Percentiles rank a stretch among this genome's conserved stretches.
Evolutionary conservation across 2,329 filamentous ascomycete genomes (phyloP).

Genomic region (Pyricularia sp.): DNA sequence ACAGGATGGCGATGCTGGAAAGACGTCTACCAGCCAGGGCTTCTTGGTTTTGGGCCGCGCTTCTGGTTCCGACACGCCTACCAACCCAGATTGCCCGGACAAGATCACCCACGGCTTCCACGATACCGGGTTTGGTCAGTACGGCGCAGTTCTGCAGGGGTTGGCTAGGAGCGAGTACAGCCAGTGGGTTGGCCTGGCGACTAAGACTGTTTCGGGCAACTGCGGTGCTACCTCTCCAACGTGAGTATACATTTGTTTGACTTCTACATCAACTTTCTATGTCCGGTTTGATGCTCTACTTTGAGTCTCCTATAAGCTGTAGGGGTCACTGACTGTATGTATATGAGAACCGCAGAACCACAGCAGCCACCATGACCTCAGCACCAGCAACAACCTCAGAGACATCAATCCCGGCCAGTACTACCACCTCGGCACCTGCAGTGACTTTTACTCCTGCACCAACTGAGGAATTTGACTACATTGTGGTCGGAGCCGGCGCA

Average conservation of each 20-base stretch:
- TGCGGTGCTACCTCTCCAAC: conserved; percentile 15
- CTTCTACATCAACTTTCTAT: background rate
- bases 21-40: conserved; percentile 29
- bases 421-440: background rate
- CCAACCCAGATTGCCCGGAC: conserved; percentile 27
- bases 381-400: background rate
- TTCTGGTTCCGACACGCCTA: conserved; percentile 30
- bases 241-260: background rate
- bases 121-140: conserved; percentile 39
- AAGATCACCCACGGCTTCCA: conserved; percentile 38
- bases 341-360: conserved; percentile 7
- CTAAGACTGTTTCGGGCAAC: conserved; percentile 22
- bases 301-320: background rate
- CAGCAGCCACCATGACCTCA: background rate
- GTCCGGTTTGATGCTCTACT: background rate
- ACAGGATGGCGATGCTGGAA: conserved; percentile 29
- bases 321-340: background rate
- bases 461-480: conserved; percentile 41
- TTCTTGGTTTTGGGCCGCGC: conserved; percentile 42
- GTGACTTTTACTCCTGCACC: conserved; percentile 3
- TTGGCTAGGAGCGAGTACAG: conserved; percentile 27
- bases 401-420: conserved; percentile 11
- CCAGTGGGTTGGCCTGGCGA: conserved; percentile 29
- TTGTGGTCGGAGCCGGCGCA: conserved; percentile 46
- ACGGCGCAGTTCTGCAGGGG: conserved; percentile 28